Evolutionary conservation across 495 filamentous ascomycete genomes (phyloP).

Genomic region (Thermothielavioides terrestris): DNA sequence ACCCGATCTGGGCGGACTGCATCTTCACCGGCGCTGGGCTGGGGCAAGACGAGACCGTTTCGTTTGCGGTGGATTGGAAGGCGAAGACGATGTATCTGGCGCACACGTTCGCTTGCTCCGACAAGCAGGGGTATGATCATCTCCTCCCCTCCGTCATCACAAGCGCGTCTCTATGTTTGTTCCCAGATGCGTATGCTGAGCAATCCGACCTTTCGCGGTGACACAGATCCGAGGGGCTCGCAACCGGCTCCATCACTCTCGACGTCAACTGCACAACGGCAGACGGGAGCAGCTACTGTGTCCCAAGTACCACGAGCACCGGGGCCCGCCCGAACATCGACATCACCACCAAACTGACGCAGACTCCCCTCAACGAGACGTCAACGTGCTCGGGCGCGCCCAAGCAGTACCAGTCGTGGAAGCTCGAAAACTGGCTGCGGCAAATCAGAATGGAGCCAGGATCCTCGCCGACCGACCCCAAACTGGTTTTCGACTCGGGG

Average conservation of each 20-base stretch:
- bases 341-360: constrained; percentile 14
- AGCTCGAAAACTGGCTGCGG: constrained; percentile 28
- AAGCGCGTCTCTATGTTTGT: no score
- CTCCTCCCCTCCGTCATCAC: no score
- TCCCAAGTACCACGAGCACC: constrained; percentile 11
- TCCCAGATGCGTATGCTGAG: no score
- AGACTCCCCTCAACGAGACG: constrained; percentile 8
- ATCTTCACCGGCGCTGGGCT: constrained; percentile 34
- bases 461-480: constrained; percentile 3
- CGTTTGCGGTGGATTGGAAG: constrained; percentile 33
- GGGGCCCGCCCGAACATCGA: constrained; percentile 11
- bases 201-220: not conserved
- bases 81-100: constrained; percentile 29
- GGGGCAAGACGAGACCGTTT: constrained; percentile 26
- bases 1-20: constrained; percentile 35
- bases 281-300: constrained; percentile 20
- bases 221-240: constrained; percentile 25
- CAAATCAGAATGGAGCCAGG: constrained; percentile 23
- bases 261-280: constrained; percentile 26
- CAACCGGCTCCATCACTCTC: constrained; percentile 25
- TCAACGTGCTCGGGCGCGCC: constrained; percentile 20
- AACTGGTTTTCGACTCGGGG: constrained; percentile 20
- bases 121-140: constrained; percentile 30
- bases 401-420: constrained; percentile 30
- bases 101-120: constrained; percentile 32